phyloP scores from a whole-genome alignment of 2,329 filamentous ascomycete genomes.

The Tolypocladium sp. region DNA sequence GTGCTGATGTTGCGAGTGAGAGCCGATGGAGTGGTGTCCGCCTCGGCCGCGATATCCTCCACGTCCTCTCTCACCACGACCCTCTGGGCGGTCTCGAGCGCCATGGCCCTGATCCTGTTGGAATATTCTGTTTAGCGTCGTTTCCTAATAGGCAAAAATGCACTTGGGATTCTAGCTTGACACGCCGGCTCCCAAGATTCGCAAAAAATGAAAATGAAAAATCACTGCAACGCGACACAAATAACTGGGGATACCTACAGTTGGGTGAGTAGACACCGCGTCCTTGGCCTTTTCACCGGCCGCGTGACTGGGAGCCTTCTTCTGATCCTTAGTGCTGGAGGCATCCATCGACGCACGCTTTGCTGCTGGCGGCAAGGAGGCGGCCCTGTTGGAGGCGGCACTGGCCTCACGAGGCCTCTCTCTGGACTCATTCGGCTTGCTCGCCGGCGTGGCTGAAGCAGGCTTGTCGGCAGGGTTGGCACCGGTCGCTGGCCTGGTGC shows the following conservation, averaged over 20 bases:
- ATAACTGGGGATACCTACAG: constrained; percentile 26
- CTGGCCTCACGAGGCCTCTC: constrained; percentile 26
- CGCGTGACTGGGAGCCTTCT: constrained; percentile 29
- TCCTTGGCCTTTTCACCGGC: constrained; percentile 33
- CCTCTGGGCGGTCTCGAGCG: constrained; percentile 24
- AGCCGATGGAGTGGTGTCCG: constrained; percentile 27
- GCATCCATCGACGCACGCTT: constrained; percentile 38
- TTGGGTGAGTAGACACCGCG: constrained; percentile 17
- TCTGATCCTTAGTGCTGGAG: constrained; percentile 30
- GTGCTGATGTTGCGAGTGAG: constrained; percentile 25
- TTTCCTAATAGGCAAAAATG: background rate
- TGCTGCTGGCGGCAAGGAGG: constrained; percentile 24
- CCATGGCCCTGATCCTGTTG: constrained; percentile 17
- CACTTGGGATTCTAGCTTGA: background rate
- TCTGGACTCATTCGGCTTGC: constrained; percentile 23
- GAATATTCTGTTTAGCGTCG: constrained; percentile 1
- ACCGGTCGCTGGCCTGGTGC: constrained; percentile 25
- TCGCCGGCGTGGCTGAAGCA: constrained; percentile 14
- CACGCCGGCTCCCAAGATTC: background rate
- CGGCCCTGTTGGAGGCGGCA: constrained; percentile 22
- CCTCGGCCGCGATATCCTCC: constrained; percentile 37
- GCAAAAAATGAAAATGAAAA: background rate
- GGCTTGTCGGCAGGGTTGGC: constrained; percentile 28
- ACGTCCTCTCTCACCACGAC: constrained; percentile 30
- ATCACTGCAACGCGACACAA: constrained; percentile 2